Conservation (phyloP, 495 filamentous ascomycete genomes). For the Xylaria nigripes region DNA sequence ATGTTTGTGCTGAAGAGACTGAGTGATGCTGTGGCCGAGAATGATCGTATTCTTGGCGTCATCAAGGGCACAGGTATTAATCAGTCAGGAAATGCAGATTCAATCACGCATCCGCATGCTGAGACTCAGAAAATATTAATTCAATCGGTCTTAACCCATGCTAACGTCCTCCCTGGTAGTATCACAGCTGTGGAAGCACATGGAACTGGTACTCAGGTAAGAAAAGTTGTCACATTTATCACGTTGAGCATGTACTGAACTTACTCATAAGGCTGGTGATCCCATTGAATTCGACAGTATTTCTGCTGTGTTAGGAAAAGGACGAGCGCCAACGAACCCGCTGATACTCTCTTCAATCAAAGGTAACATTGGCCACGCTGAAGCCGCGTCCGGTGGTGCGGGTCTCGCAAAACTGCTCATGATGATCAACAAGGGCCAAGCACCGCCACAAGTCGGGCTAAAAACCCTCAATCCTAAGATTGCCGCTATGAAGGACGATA, state of each 20-base stretch:
- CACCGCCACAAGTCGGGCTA: constrained; percentile 67
- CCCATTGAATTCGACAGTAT: constrained; percentile 57
- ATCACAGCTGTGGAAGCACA: constrained; percentile 65
- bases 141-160: constrained; percentile 45
- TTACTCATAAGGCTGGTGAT: constrained; percentile 44
- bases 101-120: constrained; percentile 57
- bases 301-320: constrained; percentile 53
- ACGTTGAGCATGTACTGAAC: constrained; percentile 18
- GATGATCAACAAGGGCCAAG: constrained; percentile 62
- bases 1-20: constrained; percentile 39
- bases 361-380: constrained; percentile 70
- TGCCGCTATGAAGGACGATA: not conserved
- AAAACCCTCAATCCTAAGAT: constrained; percentile 34
- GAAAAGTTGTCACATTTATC: constrained; percentile 14
- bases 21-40: constrained; percentile 38
- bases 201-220: constrained; percentile 55
- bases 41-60: constrained; percentile 36
- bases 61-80: constrained; percentile 33
- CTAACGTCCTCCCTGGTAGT: constrained; percentile 50
- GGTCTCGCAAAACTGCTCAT: constrained; percentile 63
- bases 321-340: constrained; percentile 34
- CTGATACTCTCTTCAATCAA: constrained; percentile 61
- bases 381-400: constrained; percentile 58
- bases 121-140: constrained; percentile 54
- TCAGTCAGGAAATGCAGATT: constrained; percentile 37